Percentiles rank a stretch among this genome's conserved stretches.
These are phyloP conservation scores for Phytophthora kernoviae DNA, from an alignment of 352 stramenopile genomes.

Conservation along the genomic window DNA sequence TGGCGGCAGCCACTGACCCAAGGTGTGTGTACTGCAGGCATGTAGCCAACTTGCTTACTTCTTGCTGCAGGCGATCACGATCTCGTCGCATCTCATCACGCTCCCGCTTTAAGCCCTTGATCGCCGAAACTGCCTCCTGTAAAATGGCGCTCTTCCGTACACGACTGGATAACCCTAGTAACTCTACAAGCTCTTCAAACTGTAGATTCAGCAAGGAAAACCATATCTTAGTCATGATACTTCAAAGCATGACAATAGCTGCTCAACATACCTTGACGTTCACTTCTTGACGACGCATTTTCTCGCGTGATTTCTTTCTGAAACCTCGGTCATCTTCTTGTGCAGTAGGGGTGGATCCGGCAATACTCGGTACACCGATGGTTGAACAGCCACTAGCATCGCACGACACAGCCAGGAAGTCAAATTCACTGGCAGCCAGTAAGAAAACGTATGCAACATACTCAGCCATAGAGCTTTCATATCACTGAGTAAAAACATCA, in stretches of 20 bases:
- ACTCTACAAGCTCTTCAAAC: conserved; percentile 76
- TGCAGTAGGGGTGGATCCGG: conserved; percentile 19
- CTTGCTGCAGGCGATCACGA: conserved; percentile 63
- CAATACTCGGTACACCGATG: conserved; percentile 32
- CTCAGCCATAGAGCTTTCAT: conserved; percentile 14
- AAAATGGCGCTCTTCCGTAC: conserved; percentile 77
- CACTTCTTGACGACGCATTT: conserved; percentile 80
- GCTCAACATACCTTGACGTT: conserved; percentile 67
- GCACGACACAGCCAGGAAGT: conserved; percentile 50
- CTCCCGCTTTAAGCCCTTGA: conserved; percentile 67
- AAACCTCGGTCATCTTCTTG: conserved; percentile 66
- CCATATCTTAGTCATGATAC: background rate
- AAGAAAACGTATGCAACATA: conserved; percentile 36
- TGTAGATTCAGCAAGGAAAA: conserved; percentile 13
- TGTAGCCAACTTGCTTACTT: conserved; percentile 69
- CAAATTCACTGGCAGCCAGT: conserved; percentile 30
- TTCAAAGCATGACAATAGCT: no score
- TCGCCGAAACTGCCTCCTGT: conserved; percentile 68
- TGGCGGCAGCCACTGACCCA: conserved; percentile 50
- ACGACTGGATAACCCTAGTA: conserved; percentile 76
- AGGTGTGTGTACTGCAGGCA: conserved; percentile 72
- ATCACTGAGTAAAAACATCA: conserved; percentile 9
- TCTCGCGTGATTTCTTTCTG: conserved; percentile 79
- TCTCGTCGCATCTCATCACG: conserved; percentile 65
- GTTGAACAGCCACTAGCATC: conserved; percentile 55